phyloP scores from a whole-genome alignment of 179 eudicot genomes.

The Carnegiea gigantea region DNA sequence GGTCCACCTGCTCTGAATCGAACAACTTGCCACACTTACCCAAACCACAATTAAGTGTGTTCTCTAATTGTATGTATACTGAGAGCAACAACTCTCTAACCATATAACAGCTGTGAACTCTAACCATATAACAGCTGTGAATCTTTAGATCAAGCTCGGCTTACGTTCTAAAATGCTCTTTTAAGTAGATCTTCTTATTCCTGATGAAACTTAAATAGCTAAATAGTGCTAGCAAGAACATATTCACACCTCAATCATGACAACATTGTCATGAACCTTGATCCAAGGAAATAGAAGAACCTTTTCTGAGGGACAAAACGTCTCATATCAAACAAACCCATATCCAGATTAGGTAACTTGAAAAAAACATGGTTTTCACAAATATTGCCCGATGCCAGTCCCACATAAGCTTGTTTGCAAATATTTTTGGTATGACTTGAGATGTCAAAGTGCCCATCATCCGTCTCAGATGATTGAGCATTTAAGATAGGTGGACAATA shows the following conservation, averaged over 20 bases:
- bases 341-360: not conserved
- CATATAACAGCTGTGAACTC: too few relatives aligned
- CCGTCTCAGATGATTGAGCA: not conserved
- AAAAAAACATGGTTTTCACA: too few relatives aligned
- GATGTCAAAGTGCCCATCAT: not conserved
- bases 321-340: not conserved
- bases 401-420: too few relatives aligned
- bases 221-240: not conserved
- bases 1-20: too few relatives aligned
- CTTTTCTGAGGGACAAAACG: not conserved
- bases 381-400: too few relatives aligned
- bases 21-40: not conserved
- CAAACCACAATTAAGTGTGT: not conserved
- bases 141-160: not conserved
- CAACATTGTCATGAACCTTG: not conserved
- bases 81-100: too few relatives aligned
- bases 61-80: not conserved
- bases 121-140: too few relatives aligned
- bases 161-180: too few relatives aligned
- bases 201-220: not conserved
- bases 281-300: not conserved
- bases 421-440: not conserved
- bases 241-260: not conserved
- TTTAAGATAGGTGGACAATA: not conserved
- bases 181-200: too few relatives aligned